Conservation (phyloP, 345 rosid genomes). For the Hibiscus tridactylites region DNA sequence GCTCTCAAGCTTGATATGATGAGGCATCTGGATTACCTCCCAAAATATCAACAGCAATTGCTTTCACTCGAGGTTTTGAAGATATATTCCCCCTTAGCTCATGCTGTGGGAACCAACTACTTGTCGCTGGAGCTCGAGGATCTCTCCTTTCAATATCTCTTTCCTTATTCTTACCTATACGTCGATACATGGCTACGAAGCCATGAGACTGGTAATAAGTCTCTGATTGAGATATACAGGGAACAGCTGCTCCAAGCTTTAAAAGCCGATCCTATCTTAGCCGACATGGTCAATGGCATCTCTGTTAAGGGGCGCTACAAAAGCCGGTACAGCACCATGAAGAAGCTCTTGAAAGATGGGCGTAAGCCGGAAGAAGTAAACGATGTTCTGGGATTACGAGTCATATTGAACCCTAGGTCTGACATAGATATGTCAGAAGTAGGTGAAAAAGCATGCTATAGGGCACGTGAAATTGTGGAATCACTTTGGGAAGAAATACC, state of each 20-base stretch:
- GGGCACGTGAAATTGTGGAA: slow-evolving; percentile 50
- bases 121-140: slow-evolving; percentile 85
- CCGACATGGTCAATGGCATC: slow-evolving; percentile 47
- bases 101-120: slow-evolving; percentile 57
- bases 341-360: slow-evolving; percentile 83
- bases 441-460: slow-evolving; percentile 66
- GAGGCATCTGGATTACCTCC: slow-evolving; percentile 77
- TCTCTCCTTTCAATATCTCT: slow-evolving; percentile 67
- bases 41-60: slow-evolving; percentile 63
- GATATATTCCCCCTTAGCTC: slow-evolving; percentile 83
- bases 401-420: slow-evolving; percentile 49
- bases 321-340: slow-evolving; percentile 89
- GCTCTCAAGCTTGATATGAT: slow-evolving; percentile 76
- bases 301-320: slow-evolving; percentile 71
- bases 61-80: slow-evolving; percentile 72
- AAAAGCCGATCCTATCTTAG: slow-evolving; percentile 41
- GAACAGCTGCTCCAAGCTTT: slow-evolving; percentile 59
- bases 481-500: slow-evolving; percentile 81
- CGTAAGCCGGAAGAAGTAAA: slow-evolving; percentile 81
- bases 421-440: slow-evolving; percentile 24
- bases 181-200: slow-evolving; percentile 73
- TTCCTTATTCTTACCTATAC: slow-evolving; percentile 74
- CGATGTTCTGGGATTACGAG: slow-evolving; percentile 77
- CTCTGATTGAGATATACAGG: slow-evolving; percentile 51
- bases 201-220: slow-evolving; percentile 55